Base-by-base conservation (phyloP, 129 eudicot species). In the Chrysanthemum lavandulifolium region DNA sequence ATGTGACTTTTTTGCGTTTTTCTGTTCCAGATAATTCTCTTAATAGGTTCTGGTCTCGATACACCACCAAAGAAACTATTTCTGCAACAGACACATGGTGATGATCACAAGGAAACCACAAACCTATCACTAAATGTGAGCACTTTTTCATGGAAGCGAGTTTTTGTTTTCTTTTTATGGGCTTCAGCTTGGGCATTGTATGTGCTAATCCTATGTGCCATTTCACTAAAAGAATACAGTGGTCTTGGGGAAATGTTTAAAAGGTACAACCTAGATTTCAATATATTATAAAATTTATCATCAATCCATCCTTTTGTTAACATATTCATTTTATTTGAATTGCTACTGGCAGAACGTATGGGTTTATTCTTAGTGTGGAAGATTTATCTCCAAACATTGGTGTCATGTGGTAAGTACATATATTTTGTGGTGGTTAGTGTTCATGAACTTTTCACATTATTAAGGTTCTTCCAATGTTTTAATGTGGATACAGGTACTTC, bases 371-470 rank as follows among this genome's bases (percentile, higher is more conserved):
- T 73, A 84, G 91, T 29, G 96, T 90, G 50, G 82, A 90, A 80
- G 97, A 94, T 80, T 80, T 94, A 74, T 85, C 97, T 81, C 98
- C 98, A 73, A 94, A 90, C 79, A 90, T 94, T 36, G 98, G 98
- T 72, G 96, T 94, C 69, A 69, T 87, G 72, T 94, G 98, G 98
- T 93, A 67, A 85, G 93, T 77, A 25, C 49, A 73, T 21, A 61
- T 51, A 71, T 29, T 48, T 55, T n/a, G 52, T 43, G 40, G 52
- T 15, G 60, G 23, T 18, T 54, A 62, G 18, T 31, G 61, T 59
- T 73, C 53, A 36, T 31, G 72, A 40, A 62, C 66, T 71, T 12
- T 23, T 18, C 64, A 47, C 60, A 13, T 15, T 25, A 74, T 60
- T 61, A 56, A 63, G 31, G 40, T 63, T 62, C 4, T 18, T 60